These are phyloP conservation scores for Ogataea polymorpha DNA, from an alignment of 805 yeast genomes.

Conservation along the genomic window DNA sequence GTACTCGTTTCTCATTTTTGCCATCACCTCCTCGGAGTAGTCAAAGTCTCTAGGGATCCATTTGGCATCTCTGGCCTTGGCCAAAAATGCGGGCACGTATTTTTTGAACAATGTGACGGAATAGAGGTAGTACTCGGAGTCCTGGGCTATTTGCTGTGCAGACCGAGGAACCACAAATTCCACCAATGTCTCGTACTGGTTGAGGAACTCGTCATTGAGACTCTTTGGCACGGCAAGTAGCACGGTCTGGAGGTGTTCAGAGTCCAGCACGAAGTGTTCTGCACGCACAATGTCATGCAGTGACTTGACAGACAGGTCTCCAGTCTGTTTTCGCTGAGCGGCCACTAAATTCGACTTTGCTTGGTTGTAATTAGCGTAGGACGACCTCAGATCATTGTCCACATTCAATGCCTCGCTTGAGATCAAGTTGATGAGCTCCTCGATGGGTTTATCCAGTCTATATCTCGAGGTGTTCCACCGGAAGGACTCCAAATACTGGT, in stretches of 20 bases:
- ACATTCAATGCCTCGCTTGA: constrained; percentile 76
- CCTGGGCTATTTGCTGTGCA: constrained; percentile 67
- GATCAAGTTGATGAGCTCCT: constrained; percentile 66
- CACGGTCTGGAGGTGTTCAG: constrained; percentile 85
- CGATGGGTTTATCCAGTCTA: constrained; percentile 78
- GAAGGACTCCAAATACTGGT: constrained; percentile 69
- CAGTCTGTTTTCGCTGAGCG: constrained; percentile 89
- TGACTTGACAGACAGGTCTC: constrained; percentile 88
- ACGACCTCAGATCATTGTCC: constrained; percentile 79
- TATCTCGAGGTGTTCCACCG: constrained; percentile 87
- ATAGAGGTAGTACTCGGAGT: constrained; percentile 70
- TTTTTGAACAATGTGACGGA: constrained; percentile 85
- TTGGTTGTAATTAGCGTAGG: constrained; percentile 70
- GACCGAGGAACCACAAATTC: constrained; percentile 90
- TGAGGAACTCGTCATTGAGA: constrained; percentile 56
- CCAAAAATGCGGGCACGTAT: constrained; percentile 63
- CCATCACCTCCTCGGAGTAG: constrained; percentile 74
- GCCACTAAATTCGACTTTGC: constrained; percentile 83
- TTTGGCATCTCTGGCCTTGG: constrained; percentile 75
- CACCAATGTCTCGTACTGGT: constrained; percentile 70
- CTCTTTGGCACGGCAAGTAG: constrained; percentile 83
- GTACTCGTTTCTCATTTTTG: constrained; percentile 73
- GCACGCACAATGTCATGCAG: constrained; percentile 85
- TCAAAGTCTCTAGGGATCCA: constrained; percentile 92
- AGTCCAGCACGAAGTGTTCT: constrained; percentile 76